Evolutionary conservation across 257 asterid species (phyloP).

Genomic region (Solanum etuberosum): DNA sequence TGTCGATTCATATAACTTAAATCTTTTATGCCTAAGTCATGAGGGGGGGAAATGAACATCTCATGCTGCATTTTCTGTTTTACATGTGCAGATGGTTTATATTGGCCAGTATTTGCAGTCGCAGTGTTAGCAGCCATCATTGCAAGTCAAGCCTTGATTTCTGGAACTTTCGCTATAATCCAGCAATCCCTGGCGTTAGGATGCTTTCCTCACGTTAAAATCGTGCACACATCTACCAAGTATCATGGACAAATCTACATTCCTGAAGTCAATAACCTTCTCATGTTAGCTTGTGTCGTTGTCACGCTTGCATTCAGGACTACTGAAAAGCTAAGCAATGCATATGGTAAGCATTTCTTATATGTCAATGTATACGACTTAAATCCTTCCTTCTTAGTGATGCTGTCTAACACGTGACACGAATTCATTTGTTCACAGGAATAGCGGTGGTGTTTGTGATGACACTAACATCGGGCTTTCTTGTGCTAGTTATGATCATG

Average conservation of each 20-base stretch:
- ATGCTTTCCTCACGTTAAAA: constrained; percentile 50
- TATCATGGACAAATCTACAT: constrained; percentile 43
- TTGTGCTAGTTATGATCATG: constrained; percentile 42
- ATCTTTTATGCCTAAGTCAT: not conserved
- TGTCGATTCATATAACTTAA: not conserved
- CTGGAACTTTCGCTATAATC: constrained; percentile 47
- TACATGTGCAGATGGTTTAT: constrained; percentile 23
- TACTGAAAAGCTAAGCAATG: constrained; percentile 34
- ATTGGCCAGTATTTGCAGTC: constrained; percentile 55
- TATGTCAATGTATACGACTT: not conserved
- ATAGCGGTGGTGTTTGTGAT: constrained; percentile 54
- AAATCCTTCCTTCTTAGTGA: not conserved
- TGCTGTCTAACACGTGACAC: not conserved
- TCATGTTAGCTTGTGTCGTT: constrained; percentile 40
- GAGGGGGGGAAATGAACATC: not conserved
- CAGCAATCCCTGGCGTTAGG: constrained; percentile 49
- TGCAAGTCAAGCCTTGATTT: constrained; percentile 59
- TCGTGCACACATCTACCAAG: constrained; percentile 38
- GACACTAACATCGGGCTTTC: constrained; percentile 35
- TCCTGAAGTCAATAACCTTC: constrained; percentile 40
- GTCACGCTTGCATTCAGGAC: constrained; percentile 38
- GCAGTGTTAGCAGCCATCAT: constrained; percentile 39
- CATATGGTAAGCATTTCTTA: constrained; percentile 30
- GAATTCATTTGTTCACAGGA: constrained; percentile 12
- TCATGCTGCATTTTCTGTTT: not conserved